phyloP scores from a whole-genome alignment of 495 filamentous ascomycete species.

The Neurospora hispaniola region DNA sequence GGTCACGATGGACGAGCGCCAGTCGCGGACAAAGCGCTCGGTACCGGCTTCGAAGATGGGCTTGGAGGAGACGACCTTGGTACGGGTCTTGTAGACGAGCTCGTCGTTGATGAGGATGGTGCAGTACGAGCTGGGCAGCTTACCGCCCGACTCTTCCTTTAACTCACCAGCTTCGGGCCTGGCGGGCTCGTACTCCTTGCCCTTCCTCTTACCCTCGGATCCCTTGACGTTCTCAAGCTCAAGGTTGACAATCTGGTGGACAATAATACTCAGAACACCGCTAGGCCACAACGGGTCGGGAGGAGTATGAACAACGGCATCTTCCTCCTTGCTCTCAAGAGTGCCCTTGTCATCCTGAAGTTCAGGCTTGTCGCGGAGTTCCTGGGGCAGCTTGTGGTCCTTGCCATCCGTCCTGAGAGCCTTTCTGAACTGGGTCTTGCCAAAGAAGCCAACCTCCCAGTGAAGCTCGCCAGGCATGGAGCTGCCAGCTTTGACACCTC shows the following conservation, averaged over 20 bases:
- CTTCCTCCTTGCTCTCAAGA: conserved; percentile 64
- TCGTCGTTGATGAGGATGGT: conserved; percentile 85
- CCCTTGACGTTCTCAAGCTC: conserved; percentile 76
- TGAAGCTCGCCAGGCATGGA: conserved; percentile 88
- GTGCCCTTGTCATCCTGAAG: conserved; percentile 83
- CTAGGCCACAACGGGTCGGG: conserved; percentile 91
- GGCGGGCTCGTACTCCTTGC: conserved; percentile 81
- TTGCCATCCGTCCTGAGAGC: conserved; percentile 80
- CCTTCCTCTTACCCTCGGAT: conserved; percentile 54
- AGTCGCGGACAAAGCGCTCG: conserved; percentile 89
- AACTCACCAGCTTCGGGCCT: conserved; percentile 70
- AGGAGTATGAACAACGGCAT: conserved; percentile 79
- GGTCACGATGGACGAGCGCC: conserved; percentile 77
- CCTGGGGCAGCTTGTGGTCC: conserved; percentile 60
- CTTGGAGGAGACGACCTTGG: conserved; percentile 83
- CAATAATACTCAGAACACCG: conserved; percentile 69
- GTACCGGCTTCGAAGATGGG: conserved; percentile 96
- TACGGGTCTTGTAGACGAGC: conserved; percentile 81
- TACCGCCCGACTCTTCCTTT: conserved; percentile 67
- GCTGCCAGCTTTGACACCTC: conserved; percentile 68
- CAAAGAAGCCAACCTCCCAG: conserved; percentile 94
- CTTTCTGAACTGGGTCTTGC: conserved; percentile 73
- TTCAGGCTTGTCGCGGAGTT: conserved; percentile 59
- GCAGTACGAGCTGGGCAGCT: conserved; percentile 81
- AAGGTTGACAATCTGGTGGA: conserved; percentile 92